These are phyloP conservation scores for Irpex sp. DNA, from an alignment of 1,284 basidiomycete genomes.

Conservation along the genomic window DNA sequence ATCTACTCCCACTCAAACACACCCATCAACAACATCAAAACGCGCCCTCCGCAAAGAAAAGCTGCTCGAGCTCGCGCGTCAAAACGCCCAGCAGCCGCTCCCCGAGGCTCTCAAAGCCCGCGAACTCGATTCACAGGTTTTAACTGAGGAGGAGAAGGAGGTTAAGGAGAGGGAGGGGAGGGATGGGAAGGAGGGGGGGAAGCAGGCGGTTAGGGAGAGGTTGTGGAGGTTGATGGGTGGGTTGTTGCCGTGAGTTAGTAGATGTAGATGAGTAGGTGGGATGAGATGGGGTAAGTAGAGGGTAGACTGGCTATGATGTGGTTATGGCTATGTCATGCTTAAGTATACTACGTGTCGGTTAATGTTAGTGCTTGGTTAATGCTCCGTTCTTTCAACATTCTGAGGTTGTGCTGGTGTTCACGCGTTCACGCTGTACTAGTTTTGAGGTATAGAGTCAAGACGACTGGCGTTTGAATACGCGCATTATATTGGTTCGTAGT, in stretches of 20 bases:
- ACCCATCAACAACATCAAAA: background rate
- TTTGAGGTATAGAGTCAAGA: background rate
- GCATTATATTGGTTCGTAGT: slow-evolving; percentile 25
- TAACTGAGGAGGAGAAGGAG: background rate
- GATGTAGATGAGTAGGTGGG: no score
- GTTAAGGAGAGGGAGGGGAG: background rate
- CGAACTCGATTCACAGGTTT: background rate
- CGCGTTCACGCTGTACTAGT: no score
- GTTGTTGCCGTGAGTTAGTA: slow-evolving; percentile 14
- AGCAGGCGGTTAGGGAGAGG: slow-evolving; percentile 18
- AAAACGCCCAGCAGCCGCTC: slow-evolving; percentile 21
- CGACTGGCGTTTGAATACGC: slow-evolving; percentile 18
- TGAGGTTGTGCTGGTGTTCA: no score
- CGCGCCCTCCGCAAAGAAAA: slow-evolving; percentile 18
- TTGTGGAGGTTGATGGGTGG: slow-evolving; percentile 23
- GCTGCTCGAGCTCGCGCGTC: slow-evolving; percentile 24
- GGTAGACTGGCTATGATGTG: no score
- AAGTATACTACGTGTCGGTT: no score
- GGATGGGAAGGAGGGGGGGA: slow-evolving; percentile 11
- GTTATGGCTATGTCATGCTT: no score
- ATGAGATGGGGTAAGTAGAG: no score
- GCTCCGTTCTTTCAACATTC: no score
- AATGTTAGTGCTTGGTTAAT: no score
- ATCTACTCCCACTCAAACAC: background rate
- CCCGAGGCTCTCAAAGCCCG: slow-evolving; percentile 8